phyloP scores from a whole-genome alignment of 805 yeast species.

The Barnettozyma botsteinii region DNA sequence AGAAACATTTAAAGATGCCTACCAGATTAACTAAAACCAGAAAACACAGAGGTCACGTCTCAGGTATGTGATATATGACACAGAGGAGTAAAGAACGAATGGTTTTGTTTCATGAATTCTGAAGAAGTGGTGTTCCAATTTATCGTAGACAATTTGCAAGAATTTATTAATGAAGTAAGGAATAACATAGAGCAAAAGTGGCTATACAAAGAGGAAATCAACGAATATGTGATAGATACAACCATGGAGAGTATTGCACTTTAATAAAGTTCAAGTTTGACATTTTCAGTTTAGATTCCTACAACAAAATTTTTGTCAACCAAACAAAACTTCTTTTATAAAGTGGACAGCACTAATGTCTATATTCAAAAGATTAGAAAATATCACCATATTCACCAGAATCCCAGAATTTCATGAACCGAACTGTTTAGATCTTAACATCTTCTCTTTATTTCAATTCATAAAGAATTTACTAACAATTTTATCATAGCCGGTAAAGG shows the following conservation, averaged over 20 bases:
- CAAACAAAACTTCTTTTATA: too few relatives aligned
- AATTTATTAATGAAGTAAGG: neutral
- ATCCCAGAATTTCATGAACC: too few relatives aligned
- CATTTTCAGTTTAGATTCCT: too few relatives aligned
- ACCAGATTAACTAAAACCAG: conserved; percentile 99
- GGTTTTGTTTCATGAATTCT: neutral
- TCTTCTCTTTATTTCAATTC: neutral
- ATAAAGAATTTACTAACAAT: conserved; percentile 22
- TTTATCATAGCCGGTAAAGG: conserved; percentile 90
- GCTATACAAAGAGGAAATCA: neutral
- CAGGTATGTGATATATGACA: conserved; percentile 62
- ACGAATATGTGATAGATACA: too few relatives aligned
- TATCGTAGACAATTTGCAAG: neutral
- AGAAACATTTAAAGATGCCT: conserved; percentile 63
- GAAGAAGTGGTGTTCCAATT: too few relatives aligned
- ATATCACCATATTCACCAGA: too few relatives aligned
- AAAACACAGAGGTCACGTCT: conserved; percentile 99
- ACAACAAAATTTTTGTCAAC: too few relatives aligned
- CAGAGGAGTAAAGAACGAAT: neutral
- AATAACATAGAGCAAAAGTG: neutral
- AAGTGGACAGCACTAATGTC: too few relatives aligned
- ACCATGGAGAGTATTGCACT: too few relatives aligned
- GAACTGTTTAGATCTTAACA: too few relatives aligned
- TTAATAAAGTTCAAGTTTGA: too few relatives aligned
- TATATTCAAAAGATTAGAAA: too few relatives aligned